Evolutionary conservation across 352 stramenopile genomes (phyloP).

Genomic region (Aphanomyces cochlioides): DNA sequence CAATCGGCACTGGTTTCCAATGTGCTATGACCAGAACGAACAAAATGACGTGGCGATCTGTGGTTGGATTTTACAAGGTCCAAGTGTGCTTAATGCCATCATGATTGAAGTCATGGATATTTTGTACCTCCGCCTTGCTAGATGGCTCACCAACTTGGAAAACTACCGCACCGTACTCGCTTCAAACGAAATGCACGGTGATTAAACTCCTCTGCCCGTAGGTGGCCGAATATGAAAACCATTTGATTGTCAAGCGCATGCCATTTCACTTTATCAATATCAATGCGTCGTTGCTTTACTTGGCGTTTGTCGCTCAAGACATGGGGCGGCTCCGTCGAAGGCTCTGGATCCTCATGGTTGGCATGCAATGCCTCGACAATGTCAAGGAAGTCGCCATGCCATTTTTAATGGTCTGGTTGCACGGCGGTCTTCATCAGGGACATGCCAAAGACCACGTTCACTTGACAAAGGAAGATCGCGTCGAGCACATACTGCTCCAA

Average conservation of each 20-base stretch:
- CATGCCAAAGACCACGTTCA: slow-evolving; percentile 12
- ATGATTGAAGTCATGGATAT: slow-evolving; percentile 63
- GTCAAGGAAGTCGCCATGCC: slow-evolving; percentile 64
- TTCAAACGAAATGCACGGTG: not conserved
- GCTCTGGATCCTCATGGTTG: slow-evolving; percentile 65
- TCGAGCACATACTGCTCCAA: slow-evolving; percentile 57
- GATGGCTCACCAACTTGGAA: slow-evolving; percentile 63
- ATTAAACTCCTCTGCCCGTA: not conserved
- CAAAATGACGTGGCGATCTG: slow-evolving; percentile 33
- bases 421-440: slow-evolving; percentile 1
- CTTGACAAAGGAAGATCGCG: slow-evolving; percentile 19
- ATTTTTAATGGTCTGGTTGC: slow-evolving; percentile 35
- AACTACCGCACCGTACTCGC: slow-evolving; percentile 54
- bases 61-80: slow-evolving; percentile 46
- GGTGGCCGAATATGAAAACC: slow-evolving; percentile 54
- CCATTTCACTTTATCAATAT: slow-evolving; percentile 74
- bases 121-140: slow-evolving; percentile 59
- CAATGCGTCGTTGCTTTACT: slow-evolving; percentile 66
- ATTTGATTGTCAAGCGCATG: slow-evolving; percentile 70
- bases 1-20: slow-evolving; percentile 18
- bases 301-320: slow-evolving; percentile 57
- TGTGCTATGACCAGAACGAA: slow-evolving; percentile 12
- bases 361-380: slow-evolving; percentile 62
- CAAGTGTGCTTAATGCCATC: slow-evolving; percentile 57
- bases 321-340: slow-evolving; percentile 56